These are phyloP conservation scores for Sporothrix globosa DNA, from an alignment of 2,329 filamentous ascomycete species.

Conservation along the genomic window DNA sequence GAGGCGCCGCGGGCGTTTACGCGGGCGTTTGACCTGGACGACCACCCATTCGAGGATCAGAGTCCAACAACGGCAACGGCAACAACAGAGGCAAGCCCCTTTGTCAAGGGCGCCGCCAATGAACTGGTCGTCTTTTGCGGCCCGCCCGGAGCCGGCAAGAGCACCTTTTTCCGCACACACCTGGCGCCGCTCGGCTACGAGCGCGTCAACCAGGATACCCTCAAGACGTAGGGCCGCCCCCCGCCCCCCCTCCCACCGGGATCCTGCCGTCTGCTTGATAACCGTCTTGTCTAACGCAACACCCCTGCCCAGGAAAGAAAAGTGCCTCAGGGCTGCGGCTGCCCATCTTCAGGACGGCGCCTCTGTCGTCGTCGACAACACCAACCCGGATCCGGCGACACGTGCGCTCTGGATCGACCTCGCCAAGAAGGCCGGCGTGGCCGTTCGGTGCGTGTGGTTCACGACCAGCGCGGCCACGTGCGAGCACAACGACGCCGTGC, in stretches of 20 bases:
- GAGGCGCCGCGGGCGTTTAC: conserved; percentile 67
- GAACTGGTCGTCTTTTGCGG: conserved; percentile 88
- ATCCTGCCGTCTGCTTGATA: background rate
- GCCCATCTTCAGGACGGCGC: conserved; percentile 65
- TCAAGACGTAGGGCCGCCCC: conserved; percentile 64
- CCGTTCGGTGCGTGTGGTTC: conserved; percentile 86
- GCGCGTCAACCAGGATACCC: conserved; percentile 85
- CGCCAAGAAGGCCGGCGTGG: conserved; percentile 69
- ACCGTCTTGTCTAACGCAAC: background rate
- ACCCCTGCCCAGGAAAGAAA: conserved; percentile 51
- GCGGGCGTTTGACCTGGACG: conserved; percentile 70
- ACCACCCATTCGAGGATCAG: conserved; percentile 51
- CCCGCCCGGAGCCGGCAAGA: conserved; percentile 88
- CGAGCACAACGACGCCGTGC: conserved; percentile 85
- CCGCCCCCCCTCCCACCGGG: background rate
- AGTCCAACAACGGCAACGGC: conserved; percentile 31
- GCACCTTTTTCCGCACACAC: conserved; percentile 81
- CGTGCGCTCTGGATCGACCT: conserved; percentile 78
- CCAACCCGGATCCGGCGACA: conserved; percentile 82
- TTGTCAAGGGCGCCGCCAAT: conserved; percentile 64
- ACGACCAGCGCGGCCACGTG: conserved; percentile 69
- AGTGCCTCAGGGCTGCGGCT: conserved; percentile 72
- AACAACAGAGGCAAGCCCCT: conserved; percentile 28
- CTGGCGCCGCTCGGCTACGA: conserved; percentile 78
- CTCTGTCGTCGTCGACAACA: conserved; percentile 86